Conservation (phyloP, 768 basidiomycete genomes). For the Lactarius hengduanensis region DNA sequence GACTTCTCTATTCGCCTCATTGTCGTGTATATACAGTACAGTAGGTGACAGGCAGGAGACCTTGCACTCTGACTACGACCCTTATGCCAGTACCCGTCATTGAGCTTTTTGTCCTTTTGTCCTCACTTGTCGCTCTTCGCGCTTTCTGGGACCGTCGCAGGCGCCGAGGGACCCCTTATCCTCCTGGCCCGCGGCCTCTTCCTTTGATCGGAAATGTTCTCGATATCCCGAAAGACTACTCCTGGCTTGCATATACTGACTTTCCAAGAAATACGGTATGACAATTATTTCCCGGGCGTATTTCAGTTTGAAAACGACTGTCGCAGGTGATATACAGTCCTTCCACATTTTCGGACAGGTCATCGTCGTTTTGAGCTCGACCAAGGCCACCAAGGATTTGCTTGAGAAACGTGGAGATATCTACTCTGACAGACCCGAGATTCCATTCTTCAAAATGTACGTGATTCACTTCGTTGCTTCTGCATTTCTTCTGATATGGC, state of each 20-base stretch:
- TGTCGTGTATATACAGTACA: background rate
- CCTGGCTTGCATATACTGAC: slow-evolving; percentile 14
- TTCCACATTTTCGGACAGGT: slow-evolving; percentile 45
- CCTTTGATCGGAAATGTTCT: slow-evolving; percentile 17
- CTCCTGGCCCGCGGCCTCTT: slow-evolving; percentile 16
- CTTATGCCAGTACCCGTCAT: background rate
- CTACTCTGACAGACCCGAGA: slow-evolving; percentile 12
- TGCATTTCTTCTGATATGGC: background rate
- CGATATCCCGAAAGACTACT: slow-evolving; percentile 15
- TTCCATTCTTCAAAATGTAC: slow-evolving; percentile 12
- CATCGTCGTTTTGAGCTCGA: slow-evolving; percentile 49
- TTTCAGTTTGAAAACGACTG: background rate
- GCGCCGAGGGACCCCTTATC: slow-evolving; percentile 7
- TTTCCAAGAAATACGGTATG: background rate
- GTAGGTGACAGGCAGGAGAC: no score
- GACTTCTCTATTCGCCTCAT: background rate
- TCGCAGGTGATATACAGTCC: background rate
- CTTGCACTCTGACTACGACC: background rate
- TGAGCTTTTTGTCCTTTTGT: slow-evolving; percentile 2
- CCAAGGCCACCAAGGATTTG: slow-evolving; percentile 45
- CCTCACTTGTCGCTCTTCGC: background rate
- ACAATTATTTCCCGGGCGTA: background rate
- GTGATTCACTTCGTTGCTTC: background rate
- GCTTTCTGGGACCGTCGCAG: slow-evolving; percentile 5
- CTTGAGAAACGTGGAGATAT: slow-evolving; percentile 53